Evolutionary conservation across 1,284 basidiomycete genomes (phyloP).

Genomic region (Pyrrhoderma lamaoense): DNA sequence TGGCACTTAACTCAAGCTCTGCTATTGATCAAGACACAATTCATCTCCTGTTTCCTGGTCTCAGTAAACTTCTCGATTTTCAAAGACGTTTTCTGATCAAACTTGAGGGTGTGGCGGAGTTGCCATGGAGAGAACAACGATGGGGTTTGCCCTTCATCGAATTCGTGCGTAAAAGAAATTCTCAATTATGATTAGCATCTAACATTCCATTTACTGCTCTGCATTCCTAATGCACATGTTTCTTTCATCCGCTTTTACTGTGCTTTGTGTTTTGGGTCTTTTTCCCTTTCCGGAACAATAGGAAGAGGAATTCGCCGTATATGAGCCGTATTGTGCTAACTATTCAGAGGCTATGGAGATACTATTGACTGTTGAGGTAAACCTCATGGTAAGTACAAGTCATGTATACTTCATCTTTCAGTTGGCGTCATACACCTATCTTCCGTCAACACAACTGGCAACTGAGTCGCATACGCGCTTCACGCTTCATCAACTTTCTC

Average conservation of each 20-base stretch:
- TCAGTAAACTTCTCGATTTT: slow-evolving; percentile 94
- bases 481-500: background rate
- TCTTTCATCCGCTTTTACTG: slow-evolving; percentile 22
- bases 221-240: slow-evolving; percentile 1
- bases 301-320: slow-evolving; percentile 92
- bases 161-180: slow-evolving; percentile 53
- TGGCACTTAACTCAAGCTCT: slow-evolving; percentile 71
- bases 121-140: slow-evolving; percentile 78
- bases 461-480: slow-evolving; percentile 13
- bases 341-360: slow-evolving; percentile 84
- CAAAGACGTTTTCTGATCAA: slow-evolving; percentile 95
- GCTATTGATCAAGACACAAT: slow-evolving; percentile 92
- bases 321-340: slow-evolving; percentile 98
- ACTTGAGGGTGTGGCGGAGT: slow-evolving; percentile 79
- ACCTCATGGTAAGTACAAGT: slow-evolving; percentile 61
- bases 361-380: slow-evolving; percentile 79
- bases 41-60: slow-evolving; percentile 91
- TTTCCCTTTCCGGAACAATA: slow-evolving; percentile 41
- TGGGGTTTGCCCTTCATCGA: slow-evolving; percentile 84
- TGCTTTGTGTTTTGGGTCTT: slow-evolving; percentile 29
- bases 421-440: slow-evolving; percentile 21
- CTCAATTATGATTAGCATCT: slow-evolving; percentile 9
- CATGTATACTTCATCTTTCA: slow-evolving; percentile 16
- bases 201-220: slow-evolving; percentile 18
- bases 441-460: slow-evolving; percentile 20